Conservation (phyloP, 257 asterid species). For the Primulina huaijiensis region DNA sequence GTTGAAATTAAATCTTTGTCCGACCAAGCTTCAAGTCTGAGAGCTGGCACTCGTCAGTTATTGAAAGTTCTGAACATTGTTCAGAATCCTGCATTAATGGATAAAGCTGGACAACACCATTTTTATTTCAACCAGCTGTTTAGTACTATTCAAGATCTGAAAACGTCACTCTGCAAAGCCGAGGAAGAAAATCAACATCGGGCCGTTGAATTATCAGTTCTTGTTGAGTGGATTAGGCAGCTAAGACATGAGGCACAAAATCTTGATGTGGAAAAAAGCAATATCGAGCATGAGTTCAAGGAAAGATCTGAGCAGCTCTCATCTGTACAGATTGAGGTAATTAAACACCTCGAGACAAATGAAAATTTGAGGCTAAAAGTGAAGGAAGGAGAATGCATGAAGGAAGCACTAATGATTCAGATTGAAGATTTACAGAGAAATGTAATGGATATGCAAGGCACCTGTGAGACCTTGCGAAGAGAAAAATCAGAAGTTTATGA, state of each 20-base stretch:
- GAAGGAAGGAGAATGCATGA: constrained; percentile 46
- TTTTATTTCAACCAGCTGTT: constrained; percentile 25
- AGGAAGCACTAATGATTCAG: constrained; percentile 41
- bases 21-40: constrained; percentile 32
- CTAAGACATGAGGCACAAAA: constrained; percentile 38
- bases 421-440: constrained; percentile 42
- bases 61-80: constrained; percentile 33
- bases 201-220: constrained; percentile 52
- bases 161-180: constrained; percentile 36
- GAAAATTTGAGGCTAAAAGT: constrained; percentile 47
- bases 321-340: constrained; percentile 43
- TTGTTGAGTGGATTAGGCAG: constrained; percentile 58
- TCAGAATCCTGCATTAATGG: constrained; percentile 20
- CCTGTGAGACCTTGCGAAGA: constrained; percentile 40
- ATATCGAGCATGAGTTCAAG: constrained; percentile 42
- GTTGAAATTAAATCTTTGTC: constrained; percentile 32
- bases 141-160: constrained; percentile 29
- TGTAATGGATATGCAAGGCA: constrained; percentile 37
- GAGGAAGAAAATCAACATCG: constrained; percentile 60
- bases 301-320: constrained; percentile 38
- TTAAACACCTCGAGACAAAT: constrained; percentile 42
- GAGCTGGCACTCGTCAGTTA: constrained; percentile 32
- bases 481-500: constrained; percentile 40
- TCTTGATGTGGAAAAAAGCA: constrained; percentile 47
- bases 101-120: constrained; percentile 26